phyloP scores from a whole-genome alignment of 2,329 filamentous ascomycete species.

The Penicillium sp. region DNA sequence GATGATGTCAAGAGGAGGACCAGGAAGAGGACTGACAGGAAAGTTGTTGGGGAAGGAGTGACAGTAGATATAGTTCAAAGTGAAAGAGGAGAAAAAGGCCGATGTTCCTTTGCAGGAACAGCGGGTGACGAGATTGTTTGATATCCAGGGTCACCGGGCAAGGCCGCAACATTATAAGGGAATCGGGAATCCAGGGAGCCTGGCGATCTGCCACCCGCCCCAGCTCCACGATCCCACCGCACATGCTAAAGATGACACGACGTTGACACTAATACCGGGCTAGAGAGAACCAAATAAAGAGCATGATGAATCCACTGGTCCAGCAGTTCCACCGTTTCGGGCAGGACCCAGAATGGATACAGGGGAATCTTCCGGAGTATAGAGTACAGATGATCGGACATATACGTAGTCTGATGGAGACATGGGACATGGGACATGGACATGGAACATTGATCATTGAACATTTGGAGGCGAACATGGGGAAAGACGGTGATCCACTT shows the following conservation, averaged over 20 bases:
- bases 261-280: slow-evolving; percentile 33
- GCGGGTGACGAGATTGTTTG: slow-evolving; percentile 5
- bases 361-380: slow-evolving; percentile 22
- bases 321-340: slow-evolving; percentile 19
- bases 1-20: not conserved
- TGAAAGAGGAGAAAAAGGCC: slow-evolving; percentile 1
- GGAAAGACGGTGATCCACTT: slow-evolving; percentile 13
- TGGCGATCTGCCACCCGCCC: slow-evolving; percentile 34
- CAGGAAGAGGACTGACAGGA: not conserved
- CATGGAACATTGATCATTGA: too few species aligned
- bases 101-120: slow-evolving; percentile 13
- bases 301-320: slow-evolving; percentile 18
- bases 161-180: slow-evolving; percentile 1
- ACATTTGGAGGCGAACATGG: slow-evolving; percentile 21
- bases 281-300: slow-evolving; percentile 19
- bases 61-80: slow-evolving; percentile 2
- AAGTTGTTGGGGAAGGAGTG: not conserved
- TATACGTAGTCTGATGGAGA: slow-evolving; percentile 11
- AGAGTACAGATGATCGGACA: slow-evolving; percentile 14
- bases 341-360: slow-evolving; percentile 6
- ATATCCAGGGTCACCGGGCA: slow-evolving; percentile 2
- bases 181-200: slow-evolving; percentile 28
- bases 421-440: slow-evolving; percentile 16
- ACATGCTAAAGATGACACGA: slow-evolving; percentile 37
- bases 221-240: slow-evolving; percentile 34